Evolutionary conservation across 2,329 filamentous ascomycete genomes (phyloP).

Genomic region (Metarhizium guizhouense): DNA sequence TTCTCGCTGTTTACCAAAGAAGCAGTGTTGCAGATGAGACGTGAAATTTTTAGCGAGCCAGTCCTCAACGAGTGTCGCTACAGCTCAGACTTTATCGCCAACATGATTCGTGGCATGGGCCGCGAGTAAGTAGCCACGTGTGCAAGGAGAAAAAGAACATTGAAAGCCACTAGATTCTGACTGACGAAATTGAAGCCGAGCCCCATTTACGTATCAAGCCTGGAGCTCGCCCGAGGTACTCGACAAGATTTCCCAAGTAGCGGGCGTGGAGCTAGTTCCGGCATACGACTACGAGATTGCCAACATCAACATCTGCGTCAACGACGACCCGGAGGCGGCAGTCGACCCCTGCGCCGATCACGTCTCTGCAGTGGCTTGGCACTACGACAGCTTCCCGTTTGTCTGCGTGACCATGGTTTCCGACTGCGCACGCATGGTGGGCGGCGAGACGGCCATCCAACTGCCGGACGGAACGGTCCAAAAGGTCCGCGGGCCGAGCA

Average conservation of each 20-base stretch:
- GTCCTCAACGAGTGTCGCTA: constrained; percentile 49
- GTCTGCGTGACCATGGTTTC: constrained; percentile 63
- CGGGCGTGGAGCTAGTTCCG: constrained; percentile 44
- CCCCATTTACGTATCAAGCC: constrained; percentile 52
- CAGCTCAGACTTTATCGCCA: constrained; percentile 35
- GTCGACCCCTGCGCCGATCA: constrained; percentile 29
- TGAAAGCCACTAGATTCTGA: too few species aligned
- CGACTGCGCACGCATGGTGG: constrained; percentile 53
- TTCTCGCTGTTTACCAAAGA: constrained; percentile 55
- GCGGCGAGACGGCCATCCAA: constrained; percentile 54
- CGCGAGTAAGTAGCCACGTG: constrained; percentile 19
- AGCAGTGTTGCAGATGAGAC: constrained; percentile 52
- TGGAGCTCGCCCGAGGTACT: constrained; percentile 36
- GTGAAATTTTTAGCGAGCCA: constrained; percentile 49
- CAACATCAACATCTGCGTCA: constrained; percentile 44
- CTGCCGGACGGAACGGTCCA: constrained; percentile 43
- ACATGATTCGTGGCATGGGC: constrained; percentile 42
- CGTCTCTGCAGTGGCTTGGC: constrained; percentile 52
- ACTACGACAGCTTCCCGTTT: constrained; percentile 57
- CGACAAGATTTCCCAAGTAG: constrained; percentile 39
- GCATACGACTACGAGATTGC: constrained; percentile 46
- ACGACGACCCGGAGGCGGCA: constrained; percentile 14
- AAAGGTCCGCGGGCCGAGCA: constrained; percentile 50
- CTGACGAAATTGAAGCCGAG: constrained; percentile 24
- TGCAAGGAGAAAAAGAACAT: too few species aligned